Evolutionary conservation across 2,329 filamentous ascomycete species (phyloP), one percentile per base, ranked within the genome.

Genomic region (Phyllosticta citribraziliensis): DNA sequence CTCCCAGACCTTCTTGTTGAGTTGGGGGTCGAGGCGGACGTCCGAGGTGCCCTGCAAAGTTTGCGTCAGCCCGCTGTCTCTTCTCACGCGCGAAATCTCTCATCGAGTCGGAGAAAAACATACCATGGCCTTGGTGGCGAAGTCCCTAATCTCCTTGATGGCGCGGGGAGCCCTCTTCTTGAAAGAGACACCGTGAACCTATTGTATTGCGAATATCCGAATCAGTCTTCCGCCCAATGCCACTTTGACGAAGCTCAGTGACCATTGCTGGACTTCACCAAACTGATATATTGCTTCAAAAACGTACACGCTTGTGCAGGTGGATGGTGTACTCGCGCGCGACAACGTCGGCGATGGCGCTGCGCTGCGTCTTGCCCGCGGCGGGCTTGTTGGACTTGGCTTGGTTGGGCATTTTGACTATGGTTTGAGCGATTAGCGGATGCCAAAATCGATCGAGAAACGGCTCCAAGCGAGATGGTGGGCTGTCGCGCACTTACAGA

Each of bases 1-100:
- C 83, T 99, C 94, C 94, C 94, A 99, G 79, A 99, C 93, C 87
- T 99, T 97, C 90, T 99, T 99, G 89, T 99, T 99, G 76, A 99
- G 83, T 83, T 94, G 89, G 75, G 94, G 94, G 86, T 99, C 94
- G 76, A 99, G 82, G 74, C 94, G 94, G 82, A 99, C 94, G 78
- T 99, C 94, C 75, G 84, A 81, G 81, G 94, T 99, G 77, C 93
- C 93, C 94, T 99, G 71, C 63, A 58, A 30, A 9, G 6, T n/a
- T 47, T n/a, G 27, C 47, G 17, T n/a, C 47, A 8, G 19, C 52
- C 6, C 19, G 12, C 24, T 35, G 9, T 4, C 20, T n/a, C 1
- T 3, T 6, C 22, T n/a, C 17, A 5, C 22, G 8, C 5, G 10
- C n/a, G 3, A 2, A 11, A 14, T 10, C 25, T 22, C 33, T n/a